These are phyloP conservation scores for Circinella minor DNA, from an alignment of 371 early-diverging fungal genomes.

Conservation along the genomic window DNA sequence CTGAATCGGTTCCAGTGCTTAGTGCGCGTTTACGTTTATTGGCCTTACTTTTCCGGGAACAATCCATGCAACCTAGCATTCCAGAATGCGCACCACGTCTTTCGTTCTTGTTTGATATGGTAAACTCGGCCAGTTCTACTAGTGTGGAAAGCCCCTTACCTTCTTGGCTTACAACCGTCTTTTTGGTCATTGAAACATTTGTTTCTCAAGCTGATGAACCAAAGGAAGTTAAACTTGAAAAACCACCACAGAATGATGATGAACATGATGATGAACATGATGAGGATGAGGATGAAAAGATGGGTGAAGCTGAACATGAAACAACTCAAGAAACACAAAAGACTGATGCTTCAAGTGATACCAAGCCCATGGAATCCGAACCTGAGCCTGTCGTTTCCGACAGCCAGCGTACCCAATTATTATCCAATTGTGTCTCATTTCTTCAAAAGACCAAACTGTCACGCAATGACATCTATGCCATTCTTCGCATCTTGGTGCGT, in stretches of 20 bases:
- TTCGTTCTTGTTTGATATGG: slow-evolving; percentile 49
- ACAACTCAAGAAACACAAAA: background rate
- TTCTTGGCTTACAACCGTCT: slow-evolving; percentile 67
- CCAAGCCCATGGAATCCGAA: slow-evolving; percentile 12
- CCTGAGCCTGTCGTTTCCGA: slow-evolving; percentile 23
- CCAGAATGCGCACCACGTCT: slow-evolving; percentile 46
- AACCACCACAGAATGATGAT: slow-evolving; percentile 17
- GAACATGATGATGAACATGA: slow-evolving; percentile 16
- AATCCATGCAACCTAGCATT: slow-evolving; percentile 53
- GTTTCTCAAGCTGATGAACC: slow-evolving; percentile 73
- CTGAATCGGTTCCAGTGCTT: slow-evolving; percentile 27
- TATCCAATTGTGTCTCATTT: slow-evolving; percentile 49
- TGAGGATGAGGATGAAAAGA: slow-evolving; percentile 26
- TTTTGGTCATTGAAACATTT: slow-evolving; percentile 72
- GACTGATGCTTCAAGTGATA: background rate
- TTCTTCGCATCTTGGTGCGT: slow-evolving; percentile 79
- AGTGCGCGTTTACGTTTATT: slow-evolving; percentile 64
- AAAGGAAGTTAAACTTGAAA: slow-evolving; percentile 31
- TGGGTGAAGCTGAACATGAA: background rate
- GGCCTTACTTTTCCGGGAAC: slow-evolving; percentile 68
- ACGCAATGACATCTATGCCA: slow-evolving; percentile 62
- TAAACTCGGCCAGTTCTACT: slow-evolving; percentile 21
- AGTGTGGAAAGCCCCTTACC: slow-evolving; percentile 18
- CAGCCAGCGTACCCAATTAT: slow-evolving; percentile 42
- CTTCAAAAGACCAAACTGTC: slow-evolving; percentile 54